Evolutionary conservation across 2,329 filamentous ascomycete genomes (phyloP).

Genomic region (Stachybotrys elegans): DNA sequence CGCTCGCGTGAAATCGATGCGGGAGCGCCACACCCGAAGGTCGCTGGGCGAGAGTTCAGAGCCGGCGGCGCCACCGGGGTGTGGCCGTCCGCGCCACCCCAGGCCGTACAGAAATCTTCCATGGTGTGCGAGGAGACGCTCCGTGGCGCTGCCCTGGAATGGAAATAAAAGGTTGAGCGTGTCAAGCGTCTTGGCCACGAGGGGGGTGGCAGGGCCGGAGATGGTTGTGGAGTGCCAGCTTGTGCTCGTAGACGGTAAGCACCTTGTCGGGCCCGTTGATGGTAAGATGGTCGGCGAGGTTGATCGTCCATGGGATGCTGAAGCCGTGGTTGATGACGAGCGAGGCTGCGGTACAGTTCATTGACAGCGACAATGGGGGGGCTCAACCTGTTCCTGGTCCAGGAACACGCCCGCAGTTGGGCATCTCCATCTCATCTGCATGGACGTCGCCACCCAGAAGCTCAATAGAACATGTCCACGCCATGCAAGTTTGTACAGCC

Average conservation of each 20-base stretch:
- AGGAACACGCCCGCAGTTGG: too few relatives aligned
- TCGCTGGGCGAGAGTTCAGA: neutral
- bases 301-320: neutral
- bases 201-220: neutral
- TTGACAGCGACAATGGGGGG: too few relatives aligned
- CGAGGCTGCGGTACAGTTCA: neutral
- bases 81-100: neutral
- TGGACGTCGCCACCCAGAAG: too few relatives aligned
- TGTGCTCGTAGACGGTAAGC: neutral
- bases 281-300: neutral
- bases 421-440: too few relatives aligned
- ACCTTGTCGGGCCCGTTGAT: neutral
- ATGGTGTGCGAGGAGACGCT: neutral
- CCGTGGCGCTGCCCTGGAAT: neutral
- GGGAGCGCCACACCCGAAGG: neutral
- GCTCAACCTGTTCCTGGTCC: too few relatives aligned
- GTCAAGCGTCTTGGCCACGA: neutral
- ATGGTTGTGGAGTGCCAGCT: neutral
- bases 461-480: too few relatives aligned
- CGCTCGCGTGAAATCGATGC: neutral
- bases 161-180: neutral
- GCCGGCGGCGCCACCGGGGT: neutral
- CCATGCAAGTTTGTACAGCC: too few relatives aligned
- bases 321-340: neutral
- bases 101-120: neutral